Percentiles rank a stretch among this genome's conserved stretches.
These are phyloP conservation scores for Chalciporus pseudorubinellus DNA, from an alignment of 768 basidiomycete species.

Conservation along the genomic window DNA sequence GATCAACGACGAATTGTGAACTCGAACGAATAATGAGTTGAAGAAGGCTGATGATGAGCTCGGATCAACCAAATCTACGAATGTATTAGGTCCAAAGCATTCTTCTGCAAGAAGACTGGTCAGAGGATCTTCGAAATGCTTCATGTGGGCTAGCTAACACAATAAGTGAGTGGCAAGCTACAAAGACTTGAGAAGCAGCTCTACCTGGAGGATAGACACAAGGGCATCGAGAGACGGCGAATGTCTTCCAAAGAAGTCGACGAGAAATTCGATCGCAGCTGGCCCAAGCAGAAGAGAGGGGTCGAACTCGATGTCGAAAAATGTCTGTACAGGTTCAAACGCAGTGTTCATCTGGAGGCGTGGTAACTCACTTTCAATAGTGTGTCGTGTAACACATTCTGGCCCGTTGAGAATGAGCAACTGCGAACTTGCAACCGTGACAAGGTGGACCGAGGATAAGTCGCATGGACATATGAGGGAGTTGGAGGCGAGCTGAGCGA, in stretches of 20 bases:
- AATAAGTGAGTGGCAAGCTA: background rate
- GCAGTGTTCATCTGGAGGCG: background rate
- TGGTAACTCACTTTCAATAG: constrained; percentile 46
- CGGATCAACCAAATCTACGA: constrained; percentile 12
- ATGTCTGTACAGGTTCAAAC: constrained; percentile 41
- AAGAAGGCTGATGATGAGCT: constrained; percentile 34
- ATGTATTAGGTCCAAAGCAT: background rate
- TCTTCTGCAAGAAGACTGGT: constrained; percentile 30
- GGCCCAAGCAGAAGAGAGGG: constrained; percentile 65
- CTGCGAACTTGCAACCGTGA: constrained; percentile 53
- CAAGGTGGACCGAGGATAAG: constrained; percentile 60
- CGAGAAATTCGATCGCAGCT: constrained; percentile 48
- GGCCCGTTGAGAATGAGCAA: constrained; percentile 49
- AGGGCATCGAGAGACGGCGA: constrained; percentile 56
- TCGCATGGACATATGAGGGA: constrained; percentile 55
- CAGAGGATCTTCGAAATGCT: constrained; percentile 68
- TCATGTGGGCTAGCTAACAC: constrained; percentile 58
- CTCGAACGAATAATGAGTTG: constrained; percentile 36
- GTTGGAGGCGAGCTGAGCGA: constrained; percentile 55
- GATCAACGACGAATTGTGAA: constrained; percentile 23
- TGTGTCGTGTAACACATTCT: constrained; percentile 49
- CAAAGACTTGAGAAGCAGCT: background rate
- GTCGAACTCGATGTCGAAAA: constrained; percentile 62
- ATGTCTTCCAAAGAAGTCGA: constrained; percentile 56
- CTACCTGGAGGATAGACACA: constrained; percentile 61